Base-by-base conservation (phyloP, 148 eudicot genomes). In the Heliosperma pusillum region DNA sequence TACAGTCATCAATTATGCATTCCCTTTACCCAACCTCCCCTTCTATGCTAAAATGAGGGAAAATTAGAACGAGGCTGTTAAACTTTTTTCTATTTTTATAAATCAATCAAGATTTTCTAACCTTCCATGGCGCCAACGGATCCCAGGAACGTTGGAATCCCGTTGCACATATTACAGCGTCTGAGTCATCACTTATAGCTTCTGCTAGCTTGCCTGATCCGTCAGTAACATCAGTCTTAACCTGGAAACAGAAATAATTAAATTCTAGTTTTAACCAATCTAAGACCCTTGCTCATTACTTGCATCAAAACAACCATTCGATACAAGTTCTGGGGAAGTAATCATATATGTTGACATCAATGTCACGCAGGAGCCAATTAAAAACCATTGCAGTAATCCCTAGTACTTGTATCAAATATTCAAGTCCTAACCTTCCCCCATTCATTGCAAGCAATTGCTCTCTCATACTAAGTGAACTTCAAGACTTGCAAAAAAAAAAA, bases 141-240 rank as follows among this genome's bases (percentile, higher is more conserved):
- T 94, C 93, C 89, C 87, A 87, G 0, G 97, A 91, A 63, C 81
- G 90, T 50, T 85, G 84, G 84, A 91, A 94, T 72, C 97, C 98
- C 0, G 98, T 94, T 25, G 98, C 97, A 83, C 98, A 94, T 61
- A 94, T 82, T 26, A 94, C 93, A 57, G 96, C 98, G 66, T 88
- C 97, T 13, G 91, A 83, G 72, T 91, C 97, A 81, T 86, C 89
- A 75, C 88, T 88, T n/a, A 93, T 86, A 62, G 86, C 93, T 63
- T 91, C 93, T 69, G 98, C 95, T 63, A 93, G 72, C 79, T 88
- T 88, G 17, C 80, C 80, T 33, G 94, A 73, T 78, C 95, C 95
- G 78, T 93, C 97, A 8, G 98, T 93, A 69, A 93, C 98, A 86
- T 94, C 98, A 53, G 96, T 87, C 81, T 91, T 94, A 59, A 91